Conservation (phyloP, 345 rosid genomes). For the Camelina sativa region DNA sequence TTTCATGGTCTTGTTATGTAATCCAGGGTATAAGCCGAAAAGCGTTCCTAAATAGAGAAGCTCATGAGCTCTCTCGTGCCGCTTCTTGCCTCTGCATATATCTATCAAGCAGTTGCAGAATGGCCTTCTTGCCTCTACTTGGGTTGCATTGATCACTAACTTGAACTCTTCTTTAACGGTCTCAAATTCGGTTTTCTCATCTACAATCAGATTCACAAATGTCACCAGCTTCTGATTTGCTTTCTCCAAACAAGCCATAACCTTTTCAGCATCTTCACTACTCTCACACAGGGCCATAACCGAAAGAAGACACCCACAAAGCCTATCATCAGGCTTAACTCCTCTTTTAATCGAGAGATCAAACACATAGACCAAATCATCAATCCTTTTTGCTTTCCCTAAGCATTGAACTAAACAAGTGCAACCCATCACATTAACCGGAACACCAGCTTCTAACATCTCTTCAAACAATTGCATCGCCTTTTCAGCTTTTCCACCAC, state of each 20-base stretch:
- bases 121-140: constrained; percentile 80
- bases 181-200: constrained; percentile 52
- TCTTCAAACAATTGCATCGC: constrained; percentile 73
- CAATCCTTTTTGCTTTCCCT: constrained; percentile 71
- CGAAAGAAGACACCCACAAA: constrained; percentile 85
- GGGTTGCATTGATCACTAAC: constrained; percentile 55
- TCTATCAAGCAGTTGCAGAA: constrained; percentile 92
- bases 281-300: constrained; percentile 70
- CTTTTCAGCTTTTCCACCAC: constrained; percentile 72
- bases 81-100: constrained; percentile 65
- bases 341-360: constrained; percentile 54
- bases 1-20: constrained; percentile 64
- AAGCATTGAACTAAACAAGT: constrained; percentile 86
- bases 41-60: constrained; percentile 84
- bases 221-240: constrained; percentile 71
- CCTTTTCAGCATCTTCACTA: constrained; percentile 60
- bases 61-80: constrained; percentile 70
- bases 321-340: constrained; percentile 78
- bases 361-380: constrained; percentile 71
- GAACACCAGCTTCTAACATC: constrained; percentile 60
- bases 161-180: constrained; percentile 66
- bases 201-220: constrained; percentile 57
- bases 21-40: constrained; percentile 74
- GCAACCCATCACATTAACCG: constrained; percentile 85
- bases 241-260: constrained; percentile 62